A percentile compares a stretch with the other conserved stretches of the same genome.
Conservation (phyloP, 129 eudicot species). For the Flaveria robusta region DNA sequence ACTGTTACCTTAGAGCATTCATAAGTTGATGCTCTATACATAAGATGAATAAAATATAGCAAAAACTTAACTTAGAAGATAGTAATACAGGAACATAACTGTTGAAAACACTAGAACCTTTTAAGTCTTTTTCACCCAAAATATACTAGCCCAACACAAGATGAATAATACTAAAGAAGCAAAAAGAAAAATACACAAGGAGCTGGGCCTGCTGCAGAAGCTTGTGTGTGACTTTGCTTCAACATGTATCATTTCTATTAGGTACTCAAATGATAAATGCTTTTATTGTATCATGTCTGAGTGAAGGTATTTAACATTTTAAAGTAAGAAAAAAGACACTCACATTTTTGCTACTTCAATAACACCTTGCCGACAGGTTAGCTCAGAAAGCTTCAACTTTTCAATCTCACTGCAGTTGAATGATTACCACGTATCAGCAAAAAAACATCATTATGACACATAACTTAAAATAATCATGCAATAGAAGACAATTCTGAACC, state of each 20-base stretch:
- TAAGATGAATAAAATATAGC: background rate
- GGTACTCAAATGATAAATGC: background rate
- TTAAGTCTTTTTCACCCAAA: background rate
- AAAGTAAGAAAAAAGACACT: conserved; percentile 28
- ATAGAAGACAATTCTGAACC: conserved; percentile 9
- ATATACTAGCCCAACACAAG: background rate
- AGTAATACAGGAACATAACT: background rate
- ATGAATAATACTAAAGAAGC: background rate
- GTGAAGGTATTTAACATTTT: background rate
- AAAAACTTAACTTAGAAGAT: background rate
- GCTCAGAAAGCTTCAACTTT: conserved; percentile 88
- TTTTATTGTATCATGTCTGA: conserved; percentile 1
- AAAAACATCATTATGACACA: conserved; percentile 21
- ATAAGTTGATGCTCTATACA: background rate
- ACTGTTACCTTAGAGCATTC: background rate
- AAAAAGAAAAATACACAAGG: background rate
- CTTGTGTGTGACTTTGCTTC: conserved; percentile 6
- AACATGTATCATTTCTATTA: background rate
- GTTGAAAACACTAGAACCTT: background rate
- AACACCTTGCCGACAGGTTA: conserved; percentile 94
- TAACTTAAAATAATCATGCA: background rate
- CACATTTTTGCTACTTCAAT: conserved; percentile 95
- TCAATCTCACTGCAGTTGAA: conserved; percentile 75
- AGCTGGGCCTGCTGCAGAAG: background rate
- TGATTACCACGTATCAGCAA: conserved; percentile 23